These are phyloP conservation scores for Pichia manshurica DNA, from an alignment of 805 yeast genomes.

Conservation along the genomic window DNA sequence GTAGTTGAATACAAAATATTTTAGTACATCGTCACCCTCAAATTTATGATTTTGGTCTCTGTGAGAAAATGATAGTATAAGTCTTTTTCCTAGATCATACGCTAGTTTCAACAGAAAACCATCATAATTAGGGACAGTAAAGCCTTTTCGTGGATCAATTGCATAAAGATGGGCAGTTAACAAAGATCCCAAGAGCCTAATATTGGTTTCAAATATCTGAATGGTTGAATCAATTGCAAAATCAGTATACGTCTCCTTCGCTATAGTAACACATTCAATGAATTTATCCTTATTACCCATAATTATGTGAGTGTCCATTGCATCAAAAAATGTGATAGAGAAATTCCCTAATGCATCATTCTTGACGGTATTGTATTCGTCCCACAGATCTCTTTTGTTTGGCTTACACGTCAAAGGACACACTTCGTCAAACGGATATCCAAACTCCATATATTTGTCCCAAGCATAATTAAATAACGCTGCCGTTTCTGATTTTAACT, in stretches of 20 bases:
- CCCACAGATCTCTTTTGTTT: conserved; percentile 54
- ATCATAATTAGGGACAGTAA: conserved; percentile 44
- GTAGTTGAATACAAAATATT: conserved; percentile 46
- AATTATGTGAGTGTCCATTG: conserved; percentile 72
- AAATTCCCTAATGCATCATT: conserved; percentile 86
- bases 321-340: conserved; percentile 72
- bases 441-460: conserved; percentile 59
- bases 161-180: conserved; percentile 74
- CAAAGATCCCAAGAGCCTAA: conserved; percentile 77
- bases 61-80: conserved; percentile 64
- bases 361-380: conserved; percentile 48
- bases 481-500: conserved; percentile 40
- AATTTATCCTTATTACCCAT: conserved; percentile 60
- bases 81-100: conserved; percentile 63
- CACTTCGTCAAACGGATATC: conserved; percentile 80
- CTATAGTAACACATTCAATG: conserved; percentile 37
- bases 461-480: conserved; percentile 69
- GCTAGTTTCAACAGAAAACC: conserved; percentile 73
- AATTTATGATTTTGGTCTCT: conserved; percentile 31
- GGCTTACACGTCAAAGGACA: conserved; percentile 68
- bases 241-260: conserved; percentile 32
- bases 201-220: conserved; percentile 84
- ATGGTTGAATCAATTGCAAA: conserved; percentile 66
- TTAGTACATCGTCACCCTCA: not conserved
- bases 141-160: conserved; percentile 41